These are phyloP conservation scores for Dictyostelium intermedium DNA, from an alignment of 78 protist genomes.

Conservation along the genomic window DNA sequence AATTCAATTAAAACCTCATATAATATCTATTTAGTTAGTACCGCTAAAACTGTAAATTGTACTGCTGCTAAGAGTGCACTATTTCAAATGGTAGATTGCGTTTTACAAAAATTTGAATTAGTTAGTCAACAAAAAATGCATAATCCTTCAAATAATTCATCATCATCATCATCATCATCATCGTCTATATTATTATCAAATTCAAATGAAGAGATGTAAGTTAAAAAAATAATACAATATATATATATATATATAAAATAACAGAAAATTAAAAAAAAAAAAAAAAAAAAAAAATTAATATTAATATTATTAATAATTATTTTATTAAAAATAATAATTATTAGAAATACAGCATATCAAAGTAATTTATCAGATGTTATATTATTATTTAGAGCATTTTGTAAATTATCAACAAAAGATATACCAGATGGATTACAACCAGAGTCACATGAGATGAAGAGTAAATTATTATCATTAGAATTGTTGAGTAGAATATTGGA, in stretches of 20 bases:
- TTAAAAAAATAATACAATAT: background rate
- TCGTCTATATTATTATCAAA: background rate
- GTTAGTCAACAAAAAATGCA: conserved; percentile 4
- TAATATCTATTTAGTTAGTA: conserved; percentile 80
- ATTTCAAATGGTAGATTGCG: conserved; percentile 76
- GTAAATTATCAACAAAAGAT: conserved; percentile 57
- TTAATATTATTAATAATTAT: background rate
- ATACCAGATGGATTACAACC: conserved; percentile 10
- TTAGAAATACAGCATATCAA: conserved; percentile 82
- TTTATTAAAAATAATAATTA: background rate
- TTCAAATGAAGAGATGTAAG: conserved; percentile 32
- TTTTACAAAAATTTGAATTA: conserved; percentile 41
- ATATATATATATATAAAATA: no score
- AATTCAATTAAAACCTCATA: conserved; percentile 82
- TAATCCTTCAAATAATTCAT: background rate
- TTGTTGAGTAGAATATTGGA: conserved; percentile 72
- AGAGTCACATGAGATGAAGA: conserved; percentile 75
- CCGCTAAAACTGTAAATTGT: conserved; percentile 21
- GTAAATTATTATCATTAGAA: conserved; percentile 84
- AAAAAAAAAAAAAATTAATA: no score
- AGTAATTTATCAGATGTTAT: conserved; percentile 55
- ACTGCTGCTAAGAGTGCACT: conserved; percentile 62
- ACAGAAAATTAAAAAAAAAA: no score
- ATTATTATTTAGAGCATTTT: conserved; percentile 76
- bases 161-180: background rate